phyloP scores from a whole-genome alignment of 257 asterid genomes.

The Solanum acaule region DNA sequence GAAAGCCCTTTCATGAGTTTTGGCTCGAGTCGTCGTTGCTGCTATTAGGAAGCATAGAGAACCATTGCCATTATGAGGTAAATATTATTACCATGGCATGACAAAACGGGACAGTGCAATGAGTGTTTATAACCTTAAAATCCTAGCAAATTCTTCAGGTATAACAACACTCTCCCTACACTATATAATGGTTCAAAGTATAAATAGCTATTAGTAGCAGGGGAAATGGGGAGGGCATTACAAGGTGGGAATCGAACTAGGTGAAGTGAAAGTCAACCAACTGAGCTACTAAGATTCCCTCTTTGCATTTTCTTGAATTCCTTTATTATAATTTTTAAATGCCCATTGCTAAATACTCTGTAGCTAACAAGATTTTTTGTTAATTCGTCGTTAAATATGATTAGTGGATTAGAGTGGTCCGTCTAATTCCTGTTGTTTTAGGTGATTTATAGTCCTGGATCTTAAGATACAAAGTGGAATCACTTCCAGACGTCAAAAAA shows the following conservation, averaged over 20 bases:
- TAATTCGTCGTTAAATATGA: background rate
- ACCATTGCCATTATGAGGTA: background rate
- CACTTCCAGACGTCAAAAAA: background rate
- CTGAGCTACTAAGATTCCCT: no score
- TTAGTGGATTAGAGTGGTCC: background rate
- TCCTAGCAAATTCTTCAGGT: constrained; percentile 32
- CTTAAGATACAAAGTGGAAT: background rate
- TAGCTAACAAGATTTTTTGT: background rate
- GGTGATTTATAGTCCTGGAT: background rate
- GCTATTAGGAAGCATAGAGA: constrained; percentile 26
- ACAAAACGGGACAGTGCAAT: background rate
- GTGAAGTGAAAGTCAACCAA: no score
- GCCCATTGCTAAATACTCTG: background rate
- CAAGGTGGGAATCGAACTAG: no score
- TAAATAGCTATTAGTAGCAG: no score
- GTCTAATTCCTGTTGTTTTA: background rate
- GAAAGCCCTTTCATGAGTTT: constrained; percentile 33
- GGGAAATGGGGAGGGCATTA: no score
- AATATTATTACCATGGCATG: constrained; percentile 15
- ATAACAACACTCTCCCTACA: background rate
- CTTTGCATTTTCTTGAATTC: background rate
- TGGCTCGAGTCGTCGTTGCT: constrained; percentile 29
- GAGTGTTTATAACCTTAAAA: constrained; percentile 8
- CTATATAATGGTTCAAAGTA: background rate
- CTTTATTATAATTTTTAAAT: background rate